Percentiles rank a stretch among this genome's conserved stretches.
Conservation (phyloP, 306 rosid genomes). For the Acmispon strigosus region DNA sequence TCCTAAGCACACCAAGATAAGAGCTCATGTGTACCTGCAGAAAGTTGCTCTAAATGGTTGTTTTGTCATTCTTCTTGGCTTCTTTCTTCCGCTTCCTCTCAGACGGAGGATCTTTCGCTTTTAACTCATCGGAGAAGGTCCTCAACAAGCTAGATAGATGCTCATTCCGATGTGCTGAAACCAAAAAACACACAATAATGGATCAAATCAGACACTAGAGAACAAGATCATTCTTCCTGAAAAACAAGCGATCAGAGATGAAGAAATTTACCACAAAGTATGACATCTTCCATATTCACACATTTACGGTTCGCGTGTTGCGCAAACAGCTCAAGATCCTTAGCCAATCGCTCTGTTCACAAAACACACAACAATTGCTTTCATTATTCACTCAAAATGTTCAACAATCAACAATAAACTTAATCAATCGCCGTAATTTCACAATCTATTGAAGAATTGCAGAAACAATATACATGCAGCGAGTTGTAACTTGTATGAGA, state of each 20-base stretch:
- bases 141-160: slow-evolving; percentile 59
- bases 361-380: not conserved
- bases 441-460: not conserved
- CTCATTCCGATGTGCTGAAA: slow-evolving; percentile 83
- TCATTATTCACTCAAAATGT: not conserved
- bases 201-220: too few relatives aligned
- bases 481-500: not conserved
- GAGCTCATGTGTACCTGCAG: not conserved
- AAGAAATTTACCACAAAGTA: slow-evolving; percentile 63
- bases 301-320: slow-evolving; percentile 83
- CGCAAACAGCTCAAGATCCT: slow-evolving; percentile 75
- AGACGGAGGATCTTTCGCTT: slow-evolving; percentile 62
- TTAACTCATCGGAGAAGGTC: slow-evolving; percentile 57
- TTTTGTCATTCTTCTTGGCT: slow-evolving; percentile 42
- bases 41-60: slow-evolving; percentile 7
- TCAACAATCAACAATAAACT: not conserved
- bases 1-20: not conserved
- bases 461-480: not conserved
- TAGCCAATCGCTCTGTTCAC: slow-evolving; percentile 68
- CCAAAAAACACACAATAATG: not conserved
- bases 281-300: slow-evolving; percentile 82
- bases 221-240: not conserved
- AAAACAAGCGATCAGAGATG: not conserved
- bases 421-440: not conserved
- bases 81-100: slow-evolving; percentile 82